Conservation (phyloP, 2,329 filamentous ascomycete genomes). For the Penicillium frequentans region DNA sequence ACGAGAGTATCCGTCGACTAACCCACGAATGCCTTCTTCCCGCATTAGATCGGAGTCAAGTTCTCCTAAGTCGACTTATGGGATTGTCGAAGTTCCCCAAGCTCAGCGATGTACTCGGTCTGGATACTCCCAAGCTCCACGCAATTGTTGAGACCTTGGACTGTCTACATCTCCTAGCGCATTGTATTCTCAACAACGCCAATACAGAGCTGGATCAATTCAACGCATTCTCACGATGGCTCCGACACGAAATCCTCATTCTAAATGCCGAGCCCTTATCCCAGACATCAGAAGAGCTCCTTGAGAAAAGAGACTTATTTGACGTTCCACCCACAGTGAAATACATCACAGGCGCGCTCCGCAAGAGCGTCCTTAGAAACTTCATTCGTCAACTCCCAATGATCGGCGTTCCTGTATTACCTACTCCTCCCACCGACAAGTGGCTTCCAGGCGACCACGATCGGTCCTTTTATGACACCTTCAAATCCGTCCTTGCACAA, state of each 20-base stretch:
- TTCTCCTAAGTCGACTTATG: constrained; percentile 78
- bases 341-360: constrained; percentile 74
- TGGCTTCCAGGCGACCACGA: constrained; percentile 41
- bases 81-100: constrained; percentile 82
- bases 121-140: constrained; percentile 63
- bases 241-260: constrained; percentile 78
- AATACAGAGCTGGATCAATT: constrained; percentile 80
- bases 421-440: constrained; percentile 44
- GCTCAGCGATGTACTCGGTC: constrained; percentile 63
- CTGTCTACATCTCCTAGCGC: constrained; percentile 71
- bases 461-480: constrained; percentile 46
- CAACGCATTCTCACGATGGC: constrained; percentile 75
- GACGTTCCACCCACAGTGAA: constrained; percentile 71
- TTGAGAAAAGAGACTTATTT: constrained; percentile 74
- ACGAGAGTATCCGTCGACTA: constrained; percentile 73
- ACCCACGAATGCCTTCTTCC: constrained; percentile 87
- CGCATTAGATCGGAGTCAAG: constrained; percentile 76
- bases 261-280: constrained; percentile 64
- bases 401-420: constrained; percentile 28
- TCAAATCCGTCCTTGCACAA: constrained; percentile 52
- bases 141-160: constrained; percentile 66
- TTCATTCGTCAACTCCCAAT: constrained; percentile 51
- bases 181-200: constrained; percentile 69
- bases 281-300: constrained; percentile 65
- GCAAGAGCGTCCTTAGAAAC: constrained; percentile 62